Evolutionary conservation across 768 basidiomycete species (phyloP).

Genomic region (Fibroporia radiculosa): DNA sequence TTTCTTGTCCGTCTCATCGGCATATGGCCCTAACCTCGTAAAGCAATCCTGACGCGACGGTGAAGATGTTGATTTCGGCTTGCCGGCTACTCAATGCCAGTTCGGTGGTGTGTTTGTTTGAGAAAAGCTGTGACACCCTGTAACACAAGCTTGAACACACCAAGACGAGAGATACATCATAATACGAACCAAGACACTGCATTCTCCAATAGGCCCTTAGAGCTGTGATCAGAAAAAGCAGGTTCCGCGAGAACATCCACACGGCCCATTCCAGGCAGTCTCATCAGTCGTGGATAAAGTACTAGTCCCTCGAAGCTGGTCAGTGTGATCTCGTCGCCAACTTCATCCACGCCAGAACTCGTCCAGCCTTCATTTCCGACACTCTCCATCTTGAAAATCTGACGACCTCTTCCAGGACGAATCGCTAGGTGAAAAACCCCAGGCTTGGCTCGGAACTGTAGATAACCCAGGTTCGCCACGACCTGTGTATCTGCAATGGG

Average conservation of each 20-base stretch:
- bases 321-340: constrained; percentile 69
- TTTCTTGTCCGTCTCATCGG: background rate
- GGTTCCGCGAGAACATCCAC: constrained; percentile 66
- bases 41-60: constrained; percentile 91
- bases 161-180: background rate
- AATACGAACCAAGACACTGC: constrained; percentile 43
- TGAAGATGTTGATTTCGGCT: constrained; percentile 98
- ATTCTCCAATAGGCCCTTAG: constrained; percentile 37
- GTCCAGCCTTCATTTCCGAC: constrained; percentile 88
- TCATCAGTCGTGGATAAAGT: constrained; percentile 70
- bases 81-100: constrained; percentile 30
- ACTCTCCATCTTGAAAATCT: constrained; percentile 78
- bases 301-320: constrained; percentile 89
- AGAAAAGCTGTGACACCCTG: constrained; percentile 22
- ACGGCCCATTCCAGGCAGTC: constrained; percentile 69
- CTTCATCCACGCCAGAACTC: constrained; percentile 59
- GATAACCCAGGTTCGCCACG: constrained; percentile 90
- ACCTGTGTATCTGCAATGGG: constrained; percentile 82
- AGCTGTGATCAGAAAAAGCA: constrained; percentile 18
- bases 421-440: constrained; percentile 83
- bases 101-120: constrained; percentile 7
- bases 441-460: constrained; percentile 91
- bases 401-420: constrained; percentile 69
- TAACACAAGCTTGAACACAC: background rate
- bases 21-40: constrained; percentile 68